Base-by-base conservation (phyloP, 129 eudicot species). In the Rutidosis leptorrhynchoides region DNA sequence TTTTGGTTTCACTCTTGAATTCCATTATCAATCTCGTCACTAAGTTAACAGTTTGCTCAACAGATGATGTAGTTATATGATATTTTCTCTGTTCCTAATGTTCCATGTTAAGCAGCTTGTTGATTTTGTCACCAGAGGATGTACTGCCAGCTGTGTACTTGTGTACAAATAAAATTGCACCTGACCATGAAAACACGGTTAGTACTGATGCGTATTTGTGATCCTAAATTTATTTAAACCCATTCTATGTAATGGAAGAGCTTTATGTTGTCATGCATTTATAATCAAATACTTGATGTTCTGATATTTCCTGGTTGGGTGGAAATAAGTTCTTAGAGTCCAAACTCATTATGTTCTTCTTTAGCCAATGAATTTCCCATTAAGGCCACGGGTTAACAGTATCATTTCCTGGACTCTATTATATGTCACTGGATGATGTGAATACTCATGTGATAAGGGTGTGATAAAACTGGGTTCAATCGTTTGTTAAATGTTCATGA, bases 171-270 rank as follows among this genome's bases (percentile, higher is more conserved):
- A 94, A 86, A 82, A 94, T 94, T 79, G 95, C 93, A 48, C 95
- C 99, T 78, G 99, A 94, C 51, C 95, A 89, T 83, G 97, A 94
- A 81, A 94, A 89, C 58, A 78, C 76, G 95, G 97, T 93, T 86
- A 19, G 83, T 78, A 26, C 20, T 21, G 28, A 24, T 40, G 37
- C 54, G 59, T 51, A 35, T 63, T 65, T 56, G 30, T 30, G 25
- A 26, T 15, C 23, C 21, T 12, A 49, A 2, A 42, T n/a, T 58
- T 7, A 42, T 23, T 42, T 40, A 42, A 9, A 42, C 22, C 11
- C 21, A 21, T 63, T 48, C 6, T 48, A 48, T 57, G 32, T 14
- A 57, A 57, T 57, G 32, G 62, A 24, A 25, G 29, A 57, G 16
- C n/a, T 57, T 19, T 57, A 22, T 21, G 58, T 2, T 26, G 12